Percentiles rank a stretch among this genome's conserved stretches.
Conservation (phyloP, 2,329 filamentous ascomycete species). For the Exophiala lecanii-corni region DNA sequence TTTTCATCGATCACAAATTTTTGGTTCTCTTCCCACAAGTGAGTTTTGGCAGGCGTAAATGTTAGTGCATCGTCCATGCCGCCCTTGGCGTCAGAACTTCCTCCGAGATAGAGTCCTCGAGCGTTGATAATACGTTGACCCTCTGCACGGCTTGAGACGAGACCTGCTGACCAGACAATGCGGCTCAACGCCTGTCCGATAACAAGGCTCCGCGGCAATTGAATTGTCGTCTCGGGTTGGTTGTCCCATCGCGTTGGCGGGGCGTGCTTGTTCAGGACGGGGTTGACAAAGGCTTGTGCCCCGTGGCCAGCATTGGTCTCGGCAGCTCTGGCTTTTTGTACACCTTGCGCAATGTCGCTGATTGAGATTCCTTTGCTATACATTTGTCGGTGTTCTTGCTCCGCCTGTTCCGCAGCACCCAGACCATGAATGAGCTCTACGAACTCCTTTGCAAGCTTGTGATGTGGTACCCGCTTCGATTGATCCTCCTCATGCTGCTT, state of each 20-base stretch:
- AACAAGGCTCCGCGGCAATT: conserved; percentile 48
- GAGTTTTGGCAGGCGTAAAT: conserved; percentile 42
- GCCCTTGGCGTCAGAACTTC: conserved; percentile 36
- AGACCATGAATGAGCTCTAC: conserved; percentile 72
- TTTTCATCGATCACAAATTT: conserved; percentile 49
- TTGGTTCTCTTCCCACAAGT: conserved; percentile 40
- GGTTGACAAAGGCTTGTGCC: conserved; percentile 16
- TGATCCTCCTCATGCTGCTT: conserved; percentile 62
- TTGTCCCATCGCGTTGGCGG: conserved; percentile 38
- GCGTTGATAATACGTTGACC: conserved; percentile 47
- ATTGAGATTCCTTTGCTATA: conserved; percentile 33
- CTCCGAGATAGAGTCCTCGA: conserved; percentile 49
- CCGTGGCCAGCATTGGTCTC: background rate
- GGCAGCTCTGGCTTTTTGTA: conserved; percentile 5
- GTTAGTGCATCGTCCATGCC: conserved; percentile 41
- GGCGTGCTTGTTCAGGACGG: conserved; percentile 35
- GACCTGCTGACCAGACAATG: conserved; percentile 48
- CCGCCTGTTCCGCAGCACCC: conserved; percentile 59
- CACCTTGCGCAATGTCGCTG: conserved; percentile 14
- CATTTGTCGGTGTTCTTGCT: conserved; percentile 50
- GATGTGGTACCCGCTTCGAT: conserved; percentile 72
- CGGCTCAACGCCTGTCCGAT: conserved; percentile 44
- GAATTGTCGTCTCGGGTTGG: conserved; percentile 35
- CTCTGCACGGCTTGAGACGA: conserved; percentile 49
- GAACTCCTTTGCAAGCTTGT: conserved; percentile 76